Evolutionary conservation across 2,329 filamentous ascomycete genomes (phyloP).

Genomic region (Phialophora tarda): DNA sequence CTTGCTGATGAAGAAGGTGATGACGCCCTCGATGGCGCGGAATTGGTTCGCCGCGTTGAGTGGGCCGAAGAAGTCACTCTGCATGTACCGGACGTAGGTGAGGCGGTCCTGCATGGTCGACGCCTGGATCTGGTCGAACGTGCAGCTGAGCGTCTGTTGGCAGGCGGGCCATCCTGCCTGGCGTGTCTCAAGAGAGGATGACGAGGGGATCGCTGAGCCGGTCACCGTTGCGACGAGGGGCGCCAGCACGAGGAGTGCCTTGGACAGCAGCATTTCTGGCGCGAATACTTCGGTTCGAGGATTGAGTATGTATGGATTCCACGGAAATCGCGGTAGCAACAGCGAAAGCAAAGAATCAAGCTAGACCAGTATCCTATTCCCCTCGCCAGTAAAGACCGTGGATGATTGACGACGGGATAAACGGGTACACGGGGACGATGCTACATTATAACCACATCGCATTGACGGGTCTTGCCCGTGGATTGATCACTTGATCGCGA

Average conservation of each 20-base stretch:
- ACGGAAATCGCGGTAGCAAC: neutral
- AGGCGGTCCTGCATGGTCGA: conserved; percentile 37
- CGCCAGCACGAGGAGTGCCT: neutral
- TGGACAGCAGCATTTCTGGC: neutral
- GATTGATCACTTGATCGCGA: no score
- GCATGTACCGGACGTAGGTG: conserved; percentile 39
- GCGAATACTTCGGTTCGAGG: no score
- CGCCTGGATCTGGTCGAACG: conserved; percentile 37
- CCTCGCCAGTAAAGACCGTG: no score
- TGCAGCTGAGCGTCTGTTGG: conserved; percentile 33
- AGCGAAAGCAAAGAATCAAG: no score
- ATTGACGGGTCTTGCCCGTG: no score
- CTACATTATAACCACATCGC: no score
- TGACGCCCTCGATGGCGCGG: conserved; percentile 37
- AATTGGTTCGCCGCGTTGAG: conserved; percentile 38
- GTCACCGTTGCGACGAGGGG: neutral
- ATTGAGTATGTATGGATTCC: no score
- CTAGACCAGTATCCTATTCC: no score
- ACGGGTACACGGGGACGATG: no score
- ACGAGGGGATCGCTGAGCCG: neutral
- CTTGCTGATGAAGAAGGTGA: conserved; percentile 39
- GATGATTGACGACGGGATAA: no score
- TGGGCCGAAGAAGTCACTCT: conserved; percentile 27
- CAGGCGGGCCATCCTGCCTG: conserved; percentile 13
- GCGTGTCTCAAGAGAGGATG: neutral